Evolutionary conservation across 352 stramenopile species (phyloP).

Genomic region (Globisporangium cederbergense): DNA sequence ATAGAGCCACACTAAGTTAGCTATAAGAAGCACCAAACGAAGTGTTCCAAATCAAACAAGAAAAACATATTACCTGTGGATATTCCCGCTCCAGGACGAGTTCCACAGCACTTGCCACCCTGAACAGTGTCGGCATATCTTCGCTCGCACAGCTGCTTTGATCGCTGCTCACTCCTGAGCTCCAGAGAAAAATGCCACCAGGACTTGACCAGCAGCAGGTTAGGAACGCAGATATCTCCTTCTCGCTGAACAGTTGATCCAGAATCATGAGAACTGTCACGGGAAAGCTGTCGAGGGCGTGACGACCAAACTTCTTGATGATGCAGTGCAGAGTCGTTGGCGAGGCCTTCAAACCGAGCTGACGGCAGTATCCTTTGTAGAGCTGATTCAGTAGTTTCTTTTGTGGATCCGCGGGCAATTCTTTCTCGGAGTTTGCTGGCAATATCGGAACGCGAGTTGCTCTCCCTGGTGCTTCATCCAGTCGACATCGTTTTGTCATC

Average conservation of each 20-base stretch:
- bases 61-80: constrained; percentile 33
- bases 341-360: constrained; percentile 33
- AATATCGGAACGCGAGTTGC: neutral
- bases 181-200: constrained; percentile 37
- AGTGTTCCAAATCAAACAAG: neutral
- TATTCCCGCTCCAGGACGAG: constrained; percentile 44
- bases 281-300: constrained; percentile 47
- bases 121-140: neutral
- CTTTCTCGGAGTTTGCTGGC: neutral
- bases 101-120: constrained; percentile 40
- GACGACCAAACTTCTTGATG: constrained; percentile 45
- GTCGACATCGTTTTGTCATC: constrained; percentile 32
- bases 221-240: constrained; percentile 36
- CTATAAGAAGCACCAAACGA: neutral
- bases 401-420: constrained; percentile 32
- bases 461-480: constrained; percentile 15
- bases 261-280: constrained; percentile 57
- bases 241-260: constrained; percentile 27
- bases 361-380: constrained; percentile 57
- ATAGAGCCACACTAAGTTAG: constrained; percentile 2
- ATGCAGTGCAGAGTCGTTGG: constrained; percentile 48
- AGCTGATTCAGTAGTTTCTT: constrained; percentile 59
- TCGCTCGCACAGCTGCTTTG: neutral
- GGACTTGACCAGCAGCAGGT: constrained; percentile 23
- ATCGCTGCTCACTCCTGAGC: neutral